A percentile compares a stretch with the other conserved stretches of the same genome.
Conservation (phyloP, 805 yeast species). For the Barnettozyma wickerhamii region DNA sequence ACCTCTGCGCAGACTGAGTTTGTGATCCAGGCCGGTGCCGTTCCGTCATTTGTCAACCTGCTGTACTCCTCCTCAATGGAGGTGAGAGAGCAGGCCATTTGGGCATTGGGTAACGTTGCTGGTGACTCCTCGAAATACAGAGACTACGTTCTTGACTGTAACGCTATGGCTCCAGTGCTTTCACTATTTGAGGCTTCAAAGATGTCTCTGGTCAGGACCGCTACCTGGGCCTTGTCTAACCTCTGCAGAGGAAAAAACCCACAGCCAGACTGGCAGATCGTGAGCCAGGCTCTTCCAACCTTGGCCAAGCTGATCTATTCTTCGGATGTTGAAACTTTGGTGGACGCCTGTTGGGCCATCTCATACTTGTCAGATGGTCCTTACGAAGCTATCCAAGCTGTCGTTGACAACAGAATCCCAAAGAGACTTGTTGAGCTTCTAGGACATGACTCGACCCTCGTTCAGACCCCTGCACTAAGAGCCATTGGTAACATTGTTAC, state of each 20-base stretch:
- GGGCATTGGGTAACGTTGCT: constrained; percentile 99
- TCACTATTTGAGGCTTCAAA: constrained; percentile 73
- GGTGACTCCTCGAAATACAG: constrained; percentile 92
- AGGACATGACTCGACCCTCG: constrained; percentile 75
- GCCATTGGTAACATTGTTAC: constrained; percentile 98
- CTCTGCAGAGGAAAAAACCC: constrained; percentile 96
- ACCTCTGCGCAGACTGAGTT: constrained; percentile 81
- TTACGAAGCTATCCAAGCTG: constrained; percentile 91
- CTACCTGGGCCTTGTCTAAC: constrained; percentile 97
- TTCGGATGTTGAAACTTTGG: constrained; percentile 86
- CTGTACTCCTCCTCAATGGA: constrained; percentile 79
- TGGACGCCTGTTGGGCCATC: constrained; percentile 99
- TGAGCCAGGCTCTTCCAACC: constrained; percentile 84
- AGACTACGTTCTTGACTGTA: constrained; percentile 79
- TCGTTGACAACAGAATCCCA: constrained; percentile 93
- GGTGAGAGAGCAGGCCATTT: constrained; percentile 96
- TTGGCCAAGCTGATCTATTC: constrained; percentile 88
- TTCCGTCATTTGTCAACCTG: constrained; percentile 82
- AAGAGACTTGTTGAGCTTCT: constrained; percentile 88
- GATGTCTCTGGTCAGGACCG: constrained; percentile 89
- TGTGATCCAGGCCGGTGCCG: constrained; percentile 92
- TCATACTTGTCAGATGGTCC: constrained; percentile 93
- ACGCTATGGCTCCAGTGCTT: constrained; percentile 88
- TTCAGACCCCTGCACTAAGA: constrained; percentile 95
- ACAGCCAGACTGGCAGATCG: constrained; percentile 91